These are phyloP conservation scores for Acer yangbiense DNA, from an alignment of 345 rosid genomes.

Conservation along the genomic window DNA sequence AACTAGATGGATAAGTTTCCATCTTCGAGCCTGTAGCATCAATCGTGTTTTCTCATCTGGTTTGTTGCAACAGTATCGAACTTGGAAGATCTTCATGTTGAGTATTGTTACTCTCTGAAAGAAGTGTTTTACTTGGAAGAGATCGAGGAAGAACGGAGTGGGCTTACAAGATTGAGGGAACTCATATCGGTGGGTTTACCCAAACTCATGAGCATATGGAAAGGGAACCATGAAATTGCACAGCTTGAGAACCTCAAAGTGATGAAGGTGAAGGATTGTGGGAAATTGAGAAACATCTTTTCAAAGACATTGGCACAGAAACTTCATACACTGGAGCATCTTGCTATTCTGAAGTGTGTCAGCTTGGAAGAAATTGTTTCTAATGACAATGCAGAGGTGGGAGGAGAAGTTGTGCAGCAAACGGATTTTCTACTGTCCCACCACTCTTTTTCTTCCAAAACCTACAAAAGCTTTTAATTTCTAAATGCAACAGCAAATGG, in stretches of 20 bases:
- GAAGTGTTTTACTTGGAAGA: constrained; percentile 12
- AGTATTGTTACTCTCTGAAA: constrained; percentile 13
- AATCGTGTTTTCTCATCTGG: neutral
- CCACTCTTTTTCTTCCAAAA: neutral
- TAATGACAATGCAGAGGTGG: neutral
- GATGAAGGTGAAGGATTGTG: constrained; percentile 12
- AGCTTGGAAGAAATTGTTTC: neutral
- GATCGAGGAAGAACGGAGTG: neutral
- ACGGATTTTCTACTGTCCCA: neutral
- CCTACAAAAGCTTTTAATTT: neutral
- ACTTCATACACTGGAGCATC: neutral
- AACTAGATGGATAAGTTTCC: neutral
- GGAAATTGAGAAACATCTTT: neutral
- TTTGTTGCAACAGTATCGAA: neutral
- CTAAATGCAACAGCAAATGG: constrained; percentile 10
- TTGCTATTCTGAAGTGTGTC: neutral
- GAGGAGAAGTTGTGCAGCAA: neutral
- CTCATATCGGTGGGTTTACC: neutral
- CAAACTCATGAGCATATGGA: constrained; percentile 7
- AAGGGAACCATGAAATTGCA: neutral
- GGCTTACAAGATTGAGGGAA: constrained; percentile 8
- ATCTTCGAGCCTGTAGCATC: constrained; percentile 9
- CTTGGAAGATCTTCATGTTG: neutral
- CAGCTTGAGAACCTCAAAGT: neutral
- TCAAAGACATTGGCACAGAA: neutral